A percentile compares a stretch with the other conserved stretches of the same genome.
phyloP scores from a whole-genome alignment of 306 rosid genomes.

The Inga oerstediana region DNA sequence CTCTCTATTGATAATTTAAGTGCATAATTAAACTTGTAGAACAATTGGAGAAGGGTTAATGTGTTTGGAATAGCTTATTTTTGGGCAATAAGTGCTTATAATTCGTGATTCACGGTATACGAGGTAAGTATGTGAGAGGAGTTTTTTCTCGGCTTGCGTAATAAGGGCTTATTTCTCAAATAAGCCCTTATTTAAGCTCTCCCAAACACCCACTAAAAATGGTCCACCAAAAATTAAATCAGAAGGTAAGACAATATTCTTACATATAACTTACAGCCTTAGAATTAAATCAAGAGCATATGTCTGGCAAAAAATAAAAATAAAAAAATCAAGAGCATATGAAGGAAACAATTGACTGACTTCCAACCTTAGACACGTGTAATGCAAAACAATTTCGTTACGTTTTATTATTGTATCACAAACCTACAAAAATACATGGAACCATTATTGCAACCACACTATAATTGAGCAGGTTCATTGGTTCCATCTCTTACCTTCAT shows the following conservation, averaged over 20 bases:
- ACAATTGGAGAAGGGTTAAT: constrained; percentile 11
- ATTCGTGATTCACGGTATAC: too few relatives aligned
- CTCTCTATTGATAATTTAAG: not conserved
- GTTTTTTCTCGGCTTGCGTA: too few relatives aligned
- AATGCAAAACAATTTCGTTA: constrained; percentile 25
- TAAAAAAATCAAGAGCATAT: not conserved
- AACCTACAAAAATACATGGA: constrained; percentile 31
- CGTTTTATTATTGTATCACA: not conserved
- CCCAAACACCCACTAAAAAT: too few relatives aligned
- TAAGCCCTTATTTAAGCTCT: too few relatives aligned
- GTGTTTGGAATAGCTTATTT: too few relatives aligned
- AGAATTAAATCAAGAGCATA: too few relatives aligned
- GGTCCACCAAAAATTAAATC: not conserved
- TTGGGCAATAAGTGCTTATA: too few relatives aligned
- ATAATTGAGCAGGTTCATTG: constrained; percentile 31
- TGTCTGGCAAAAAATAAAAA: too few relatives aligned
- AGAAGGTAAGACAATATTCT: not conserved
- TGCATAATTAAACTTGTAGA: not conserved
- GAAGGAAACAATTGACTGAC: constrained; percentile 18
- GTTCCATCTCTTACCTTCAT: constrained; percentile 61
- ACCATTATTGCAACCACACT: constrained; percentile 27
- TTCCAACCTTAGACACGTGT: constrained; percentile 24
- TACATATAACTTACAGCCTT: not conserved
- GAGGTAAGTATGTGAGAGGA: too few relatives aligned
- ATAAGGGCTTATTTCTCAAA: too few relatives aligned